Evolutionary conservation across 164 flowering plant genomes (phyloP), one percentile per base, ranked within the genome.

Genomic region (Kingdonia uniflora): DNA sequence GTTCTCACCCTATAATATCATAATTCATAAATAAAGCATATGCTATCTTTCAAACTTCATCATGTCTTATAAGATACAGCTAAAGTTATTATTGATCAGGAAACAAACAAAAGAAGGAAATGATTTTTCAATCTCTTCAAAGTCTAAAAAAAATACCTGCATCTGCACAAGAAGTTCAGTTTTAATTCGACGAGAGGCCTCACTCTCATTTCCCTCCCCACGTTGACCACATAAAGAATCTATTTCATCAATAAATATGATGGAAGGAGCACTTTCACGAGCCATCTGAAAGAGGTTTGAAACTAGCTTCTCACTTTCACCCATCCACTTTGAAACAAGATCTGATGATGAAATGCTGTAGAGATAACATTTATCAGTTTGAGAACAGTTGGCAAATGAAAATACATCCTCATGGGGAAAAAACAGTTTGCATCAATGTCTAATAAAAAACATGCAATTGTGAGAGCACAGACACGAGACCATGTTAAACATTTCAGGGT

Each of bases 241-340:
- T 57, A 92, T 92, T 67, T 92, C 98, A 77, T 92, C 98, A 57
- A 92, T 38, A 55, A 92, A 87, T 54, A 87, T 92, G 54, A 92
- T 92, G 45, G 98, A 84, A 42, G 98, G 98, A 51, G 87, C 80
- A 74, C 94, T 88, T 60, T 87, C 95, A 52, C 98, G 95, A 37
- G 98, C 96, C 98, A 92, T 87, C 64, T 88, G 81, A 57, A 92
- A 92, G 57, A 92, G 94, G 62, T 82, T 87, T 19, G 98, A 80
- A 56, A 92, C 96, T 60, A 92, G 75, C 75, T 92, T 92, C 75
- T 92, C 98, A 78, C 96, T 92, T 76, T 92, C 96, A 47, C 96
- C 98, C 98, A 92, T 85, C 98, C 98, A 92, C 76, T 92, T 92
- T 47, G 98, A 92, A 29, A 92, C 98, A 61, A 94, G 68, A 58